Conservation (phyloP, 352 stramenopile species). For the Phytopythium aichiense region DNA sequence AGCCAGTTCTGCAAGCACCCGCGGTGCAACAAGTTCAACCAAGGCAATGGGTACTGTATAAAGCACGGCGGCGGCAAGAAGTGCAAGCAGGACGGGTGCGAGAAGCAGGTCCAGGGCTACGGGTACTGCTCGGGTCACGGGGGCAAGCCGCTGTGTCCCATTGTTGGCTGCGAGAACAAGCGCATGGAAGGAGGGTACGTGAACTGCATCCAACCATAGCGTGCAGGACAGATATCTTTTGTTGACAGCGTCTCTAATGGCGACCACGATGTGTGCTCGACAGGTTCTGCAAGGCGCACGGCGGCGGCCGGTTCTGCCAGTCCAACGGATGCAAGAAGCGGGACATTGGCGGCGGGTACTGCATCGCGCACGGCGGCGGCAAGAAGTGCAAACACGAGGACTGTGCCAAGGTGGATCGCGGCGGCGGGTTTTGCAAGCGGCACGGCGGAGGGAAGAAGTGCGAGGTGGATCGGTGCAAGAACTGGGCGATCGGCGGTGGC, state of each 20-base stretch:
- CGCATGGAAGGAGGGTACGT: conserved; percentile 75
- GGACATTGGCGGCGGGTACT: conserved; percentile 83
- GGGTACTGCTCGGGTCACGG: conserved; percentile 83
- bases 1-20: conserved; percentile 81
- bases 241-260: conserved; percentile 2
- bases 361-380: conserved; percentile 82
- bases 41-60: conserved; percentile 83
- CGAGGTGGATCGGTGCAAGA: conserved; percentile 64
- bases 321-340: conserved; percentile 69
- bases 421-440: conserved; percentile 75
- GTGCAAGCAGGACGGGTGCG: conserved; percentile 73
- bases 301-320: conserved; percentile 76
- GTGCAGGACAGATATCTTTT: neutral
- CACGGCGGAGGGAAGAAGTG: conserved; percentile 87
- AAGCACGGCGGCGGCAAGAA: conserved; percentile 83
- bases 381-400: conserved; percentile 74
- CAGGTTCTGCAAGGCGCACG: conserved; percentile 83
- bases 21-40: conserved; percentile 82
- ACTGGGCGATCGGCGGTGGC: conserved; percentile 77
- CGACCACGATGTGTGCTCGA: neutral
- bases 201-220: neutral
- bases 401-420: conserved; percentile 78
- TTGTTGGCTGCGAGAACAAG: conserved; percentile 79
- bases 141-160: conserved; percentile 69
- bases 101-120: conserved; percentile 82